Evolutionary conservation across 495 filamentous ascomycete species (phyloP), one percentile per base, ranked within the genome.

Genomic region (Penicillium silybi): DNA sequence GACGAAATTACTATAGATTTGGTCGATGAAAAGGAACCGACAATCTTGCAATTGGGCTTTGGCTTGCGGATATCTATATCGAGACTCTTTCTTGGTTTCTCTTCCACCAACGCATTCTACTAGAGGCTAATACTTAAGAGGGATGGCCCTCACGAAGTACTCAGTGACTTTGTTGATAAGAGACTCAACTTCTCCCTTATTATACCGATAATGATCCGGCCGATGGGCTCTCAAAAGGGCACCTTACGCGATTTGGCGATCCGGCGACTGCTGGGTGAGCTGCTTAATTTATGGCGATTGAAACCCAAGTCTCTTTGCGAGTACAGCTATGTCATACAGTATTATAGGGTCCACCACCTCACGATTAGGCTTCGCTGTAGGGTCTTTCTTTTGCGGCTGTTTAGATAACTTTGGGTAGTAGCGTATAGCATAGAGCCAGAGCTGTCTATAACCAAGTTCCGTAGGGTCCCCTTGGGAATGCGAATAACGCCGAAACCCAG

Each of bases 291-390:
- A 4, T 17, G 57, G 43, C 26, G 65, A 64, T 41, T 59, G 26
- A 61, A 69, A 73, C 27, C 68, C 59, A 41, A 73, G 63, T 26
- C 44, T 51, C 44, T 50, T 44, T 35, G 64, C 60, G 43, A 70
- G 59, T 44, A 44, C 32, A 44, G 66, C 65, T 58, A 65, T 63
- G 13, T 66, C 48, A 59, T 59, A 57, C 15, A 69, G 34, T 22
- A 56, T 66, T 44, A 53, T 70, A 54, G 7, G 57, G 39, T 52
- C 55, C 18, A 34, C 55, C 25, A 25, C 23, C 35, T 48, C 41
- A 35, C 40, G 45, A 20, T 55, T 56, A 34, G 57, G 46, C 50
- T 61, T 65, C 42, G 53, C 53, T 8, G 52, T 42, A 27, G 47
- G 29, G 43, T 66, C 52, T 40, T 61, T 58, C 17, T 57, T 59